Evolutionary conservation across 345 rosid genomes (phyloP).

Genomic region (Gynandropsis gynandra): DNA sequence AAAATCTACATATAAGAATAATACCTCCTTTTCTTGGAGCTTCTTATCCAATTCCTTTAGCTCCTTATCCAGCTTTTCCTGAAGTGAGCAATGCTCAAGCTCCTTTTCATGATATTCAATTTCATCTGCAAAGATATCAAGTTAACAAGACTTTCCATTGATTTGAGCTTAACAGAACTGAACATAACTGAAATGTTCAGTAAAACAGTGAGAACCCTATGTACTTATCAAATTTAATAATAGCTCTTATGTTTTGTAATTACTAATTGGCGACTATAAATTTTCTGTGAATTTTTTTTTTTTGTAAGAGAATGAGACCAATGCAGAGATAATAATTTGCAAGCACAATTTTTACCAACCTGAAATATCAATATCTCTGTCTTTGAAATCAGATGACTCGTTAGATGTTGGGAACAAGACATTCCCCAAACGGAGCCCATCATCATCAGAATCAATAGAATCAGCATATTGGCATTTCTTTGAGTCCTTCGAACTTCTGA

Average conservation of each 20-base stretch:
- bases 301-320: no score
- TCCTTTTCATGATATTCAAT: slow-evolving; percentile 68
- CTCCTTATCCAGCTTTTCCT: slow-evolving; percentile 79
- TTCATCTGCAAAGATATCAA: slow-evolving; percentile 46
- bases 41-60: slow-evolving; percentile 81
- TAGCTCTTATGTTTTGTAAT: no score
- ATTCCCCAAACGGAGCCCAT: slow-evolving; percentile 41
- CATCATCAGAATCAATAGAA: slow-evolving; percentile 52
- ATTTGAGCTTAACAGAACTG: not conserved
- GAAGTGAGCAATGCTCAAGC: slow-evolving; percentile 81
- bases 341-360: slow-evolving; percentile 35
- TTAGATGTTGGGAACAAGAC: slow-evolving; percentile 45
- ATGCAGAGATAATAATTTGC: no score
- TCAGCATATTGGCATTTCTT: slow-evolving; percentile 38
- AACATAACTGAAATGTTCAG: not conserved
- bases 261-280: no score
- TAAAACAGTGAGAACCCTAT: not conserved
- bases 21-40: slow-evolving; percentile 94
- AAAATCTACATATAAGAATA: slow-evolving; percentile 7
- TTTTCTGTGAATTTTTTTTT: no score
- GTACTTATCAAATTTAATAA: no score
- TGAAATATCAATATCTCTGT: slow-evolving; percentile 39
- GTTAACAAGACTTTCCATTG: slow-evolving; percentile 9
- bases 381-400: slow-evolving; percentile 52
- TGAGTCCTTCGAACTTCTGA: slow-evolving; percentile 40